Conservation (phyloP, 2,329 filamentous ascomycete genomes). For the Dothidotthia symphoricarpi region DNA sequence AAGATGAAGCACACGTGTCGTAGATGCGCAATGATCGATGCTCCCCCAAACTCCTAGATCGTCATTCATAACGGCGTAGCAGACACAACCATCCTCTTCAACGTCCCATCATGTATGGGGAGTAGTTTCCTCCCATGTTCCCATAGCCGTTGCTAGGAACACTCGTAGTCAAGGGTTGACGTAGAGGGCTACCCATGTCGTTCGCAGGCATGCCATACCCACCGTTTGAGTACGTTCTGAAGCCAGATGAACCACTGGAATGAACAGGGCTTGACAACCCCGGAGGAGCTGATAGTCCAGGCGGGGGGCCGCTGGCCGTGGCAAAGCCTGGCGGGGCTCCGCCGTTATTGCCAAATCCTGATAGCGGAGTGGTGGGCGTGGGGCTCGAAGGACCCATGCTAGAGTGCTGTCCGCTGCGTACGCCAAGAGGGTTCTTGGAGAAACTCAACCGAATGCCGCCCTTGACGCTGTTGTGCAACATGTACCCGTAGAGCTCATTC, state of each 20-base stretch:
- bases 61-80: conserved; percentile 37
- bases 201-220: conserved; percentile 37
- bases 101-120: conserved; percentile 44
- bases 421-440: conserved; percentile 94
- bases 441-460: conserved; percentile 94
- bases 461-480: conserved; percentile 86
- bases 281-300: conserved; percentile 74
- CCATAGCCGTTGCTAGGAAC: conserved; percentile 34
- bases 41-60: conserved; percentile 35
- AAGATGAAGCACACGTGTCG: conserved; percentile 33
- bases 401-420: conserved; percentile 71
- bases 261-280: conserved; percentile 55
- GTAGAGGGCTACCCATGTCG: conserved; percentile 37
- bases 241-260: conserved; percentile 31
- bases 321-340: conserved; percentile 60
- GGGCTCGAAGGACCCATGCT: conserved; percentile 54
- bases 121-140: conserved; percentile 33
- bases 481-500: conserved; percentile 82
- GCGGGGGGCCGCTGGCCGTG: conserved; percentile 72
- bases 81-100: conserved; percentile 18
- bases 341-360: conserved; percentile 58
- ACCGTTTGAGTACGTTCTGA: conserved; percentile 40
- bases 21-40: conserved; percentile 33
- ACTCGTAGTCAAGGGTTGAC: conserved; percentile 36
- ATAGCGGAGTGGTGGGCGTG: conserved; percentile 53